A percentile compares a stretch with the other conserved stretches of the same genome.
Conservation (phyloP, 495 filamentous ascomycete species). For the Cercophora scortea region DNA sequence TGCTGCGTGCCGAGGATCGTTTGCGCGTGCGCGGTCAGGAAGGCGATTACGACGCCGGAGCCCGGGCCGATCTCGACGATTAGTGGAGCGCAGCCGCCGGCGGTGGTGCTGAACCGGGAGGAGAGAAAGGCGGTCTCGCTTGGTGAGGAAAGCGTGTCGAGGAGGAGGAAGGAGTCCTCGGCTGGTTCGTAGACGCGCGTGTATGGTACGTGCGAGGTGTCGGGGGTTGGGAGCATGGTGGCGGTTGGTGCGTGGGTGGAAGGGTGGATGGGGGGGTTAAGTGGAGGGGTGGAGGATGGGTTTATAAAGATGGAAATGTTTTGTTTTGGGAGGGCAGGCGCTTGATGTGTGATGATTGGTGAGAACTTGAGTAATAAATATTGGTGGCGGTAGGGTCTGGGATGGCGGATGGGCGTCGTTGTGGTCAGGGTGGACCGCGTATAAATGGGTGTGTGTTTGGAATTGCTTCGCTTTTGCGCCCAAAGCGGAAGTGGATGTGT, state of each 20-base stretch:
- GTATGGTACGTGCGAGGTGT: constrained; percentile 82
- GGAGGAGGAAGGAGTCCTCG: constrained; percentile 89
- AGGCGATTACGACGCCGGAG: constrained; percentile 85
- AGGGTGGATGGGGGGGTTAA: background rate
- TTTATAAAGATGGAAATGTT: too few relatives aligned
- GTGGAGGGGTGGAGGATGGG: background rate
- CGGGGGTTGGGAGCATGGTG: constrained; percentile 82
- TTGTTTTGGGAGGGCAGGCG: too few relatives aligned
- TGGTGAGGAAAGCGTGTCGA: constrained; percentile 78
- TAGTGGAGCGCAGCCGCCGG: constrained; percentile 38
- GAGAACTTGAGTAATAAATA: too few relatives aligned
- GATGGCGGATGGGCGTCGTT: too few relatives aligned
- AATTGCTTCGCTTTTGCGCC: constrained; percentile 22
- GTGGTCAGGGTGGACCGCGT: background rate
- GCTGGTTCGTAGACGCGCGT: constrained; percentile 85
- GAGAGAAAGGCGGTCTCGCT: constrained; percentile 66
- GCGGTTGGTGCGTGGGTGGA: background rate
- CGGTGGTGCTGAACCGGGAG: constrained; percentile 43
- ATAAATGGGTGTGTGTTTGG: background rate
- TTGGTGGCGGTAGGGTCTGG: too few relatives aligned
- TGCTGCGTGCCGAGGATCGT: constrained; percentile 65
- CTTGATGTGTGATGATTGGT: too few relatives aligned
- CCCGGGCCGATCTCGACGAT: constrained; percentile 85
- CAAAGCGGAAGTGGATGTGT: background rate
- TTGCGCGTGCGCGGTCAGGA: constrained; percentile 66